Base-by-base conservation (phyloP, 2,329 filamentous ascomycete genomes). In the Fusarium albidum region DNA sequence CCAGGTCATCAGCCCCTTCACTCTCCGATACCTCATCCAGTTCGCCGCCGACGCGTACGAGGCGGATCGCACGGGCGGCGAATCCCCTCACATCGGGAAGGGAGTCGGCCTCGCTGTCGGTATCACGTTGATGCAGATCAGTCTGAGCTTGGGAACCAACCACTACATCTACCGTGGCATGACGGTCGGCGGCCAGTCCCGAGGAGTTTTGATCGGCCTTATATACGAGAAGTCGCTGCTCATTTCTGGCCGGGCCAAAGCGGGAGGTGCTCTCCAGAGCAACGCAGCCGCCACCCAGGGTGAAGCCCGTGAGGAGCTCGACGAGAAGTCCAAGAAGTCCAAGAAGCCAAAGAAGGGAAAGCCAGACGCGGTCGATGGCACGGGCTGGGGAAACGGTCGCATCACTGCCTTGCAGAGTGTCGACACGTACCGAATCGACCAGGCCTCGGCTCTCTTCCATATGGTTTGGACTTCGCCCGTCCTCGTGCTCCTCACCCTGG, bases 321-420 rank as follows among this genome's bases (percentile, higher is more conserved):
- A 73, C 42, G 75, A 80, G 45, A 71, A n/a, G n/a, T n/a, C n/a
- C n/a, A n/a, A 69, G 6, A 71, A 74, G 33, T 68, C 69, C 4
- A 72, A 73, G 43, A 71, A 73, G 45, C 68, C 73, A 13, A 71
- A 77, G 41, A 72, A 76, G 17, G 72, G 68, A 18, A 76, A 77
- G 25, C 77, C 78, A 41, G 72, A 71, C 4, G 60, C 67, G 6
- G 65, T 70, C 5, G 90, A 95, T 65, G 90, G 89, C 3, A 79
- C 85, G 17, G 95, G 94, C 18, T 98, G 94, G 94, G 88, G 88
- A 51, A 98, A 97, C 67, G 95, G 95, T 17, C 86, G 92, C 58
- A 91, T 98, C 45, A 86, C 95, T 69, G 96, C 96, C 63, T 71
- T 98, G 64, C 97, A 98, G 93, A 94, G 91, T 56, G 92, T 95